phyloP scores from a whole-genome alignment of 345 rosid genomes.

The Zanthoxylum bungeanum region DNA sequence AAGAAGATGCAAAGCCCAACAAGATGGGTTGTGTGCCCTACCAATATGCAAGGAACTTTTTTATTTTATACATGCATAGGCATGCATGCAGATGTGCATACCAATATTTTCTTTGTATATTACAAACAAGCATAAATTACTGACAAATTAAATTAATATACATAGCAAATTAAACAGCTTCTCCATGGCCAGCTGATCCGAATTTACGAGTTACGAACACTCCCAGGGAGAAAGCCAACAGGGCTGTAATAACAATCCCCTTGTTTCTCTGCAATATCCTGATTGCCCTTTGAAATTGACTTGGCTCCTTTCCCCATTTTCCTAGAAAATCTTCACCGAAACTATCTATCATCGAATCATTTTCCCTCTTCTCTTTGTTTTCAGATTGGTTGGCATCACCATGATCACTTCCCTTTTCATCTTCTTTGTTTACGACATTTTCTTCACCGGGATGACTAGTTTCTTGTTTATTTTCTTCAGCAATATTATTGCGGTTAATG shows the following conservation, averaged over 20 bases:
- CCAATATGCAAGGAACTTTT: not conserved
- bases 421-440: not conserved
- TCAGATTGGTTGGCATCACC: not conserved
- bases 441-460: not conserved
- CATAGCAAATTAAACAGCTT: not conserved
- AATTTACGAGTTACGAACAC: conserved; percentile 22
- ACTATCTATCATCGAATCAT: not conserved
- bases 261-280: conserved; percentile 25
- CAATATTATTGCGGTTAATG: not conserved
- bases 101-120: not conserved
- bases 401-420: not conserved
- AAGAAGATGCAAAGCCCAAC: no score
- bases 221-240: conserved; percentile 44
- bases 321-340: conserved; percentile 9
- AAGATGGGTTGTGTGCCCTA: no score
- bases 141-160: not conserved
- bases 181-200: not conserved
- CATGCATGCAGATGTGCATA: not conserved
- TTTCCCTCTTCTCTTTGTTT: not conserved
- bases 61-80: not conserved
- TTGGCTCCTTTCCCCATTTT: conserved; percentile 17
- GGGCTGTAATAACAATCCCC: conserved; percentile 25
- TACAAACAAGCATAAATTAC: not conserved
- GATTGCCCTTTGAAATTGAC: conserved; percentile 15
- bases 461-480: not conserved